Percentiles rank a stretch among this genome's conserved stretches.
Evolutionary conservation across 2,329 filamentous ascomycete species (phyloP).

Genomic region (Ophiognomonia clavigignenti-juglandacearum): DNA sequence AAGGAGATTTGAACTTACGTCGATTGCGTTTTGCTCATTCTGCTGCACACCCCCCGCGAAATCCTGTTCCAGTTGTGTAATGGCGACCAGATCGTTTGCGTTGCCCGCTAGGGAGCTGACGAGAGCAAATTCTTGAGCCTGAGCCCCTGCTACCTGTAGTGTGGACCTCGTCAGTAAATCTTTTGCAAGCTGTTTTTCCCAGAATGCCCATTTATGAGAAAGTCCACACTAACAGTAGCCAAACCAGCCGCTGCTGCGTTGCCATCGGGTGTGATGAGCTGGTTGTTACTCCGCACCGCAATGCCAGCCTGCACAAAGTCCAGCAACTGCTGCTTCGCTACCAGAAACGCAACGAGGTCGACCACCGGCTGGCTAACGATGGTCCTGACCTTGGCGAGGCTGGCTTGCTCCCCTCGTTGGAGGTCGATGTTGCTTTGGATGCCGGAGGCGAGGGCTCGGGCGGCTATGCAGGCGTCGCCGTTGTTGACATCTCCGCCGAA

Average conservation of each 20-base stretch:
- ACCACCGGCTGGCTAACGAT: slow-evolving; percentile 2
- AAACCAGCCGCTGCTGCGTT: background rate
- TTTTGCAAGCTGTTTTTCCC: background rate
- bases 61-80: slow-evolving; percentile 1
- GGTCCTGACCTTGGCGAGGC: slow-evolving; percentile 2
- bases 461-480: slow-evolving; percentile 6
- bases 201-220: background rate
- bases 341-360: slow-evolving; percentile 2
- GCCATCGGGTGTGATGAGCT: background rate
- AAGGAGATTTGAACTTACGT: no score
- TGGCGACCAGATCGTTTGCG: background rate
- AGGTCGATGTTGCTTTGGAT: slow-evolving; percentile 11
- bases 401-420: slow-evolving; percentile 6
- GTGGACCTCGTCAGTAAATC: background rate
- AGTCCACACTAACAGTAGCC: background rate
- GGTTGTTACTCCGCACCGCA: background rate
- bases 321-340: slow-evolving; percentile 5
- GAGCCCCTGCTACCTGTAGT: background rate
- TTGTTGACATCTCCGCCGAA: background rate
- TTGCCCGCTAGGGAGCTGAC: background rate
- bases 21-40: slow-evolving; percentile 1
- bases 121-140: slow-evolving; percentile 4
- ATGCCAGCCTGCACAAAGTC: slow-evolving; percentile 8
- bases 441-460: slow-evolving; percentile 3
- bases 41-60: slow-evolving; percentile 9